A percentile compares a stretch with the other conserved stretches of the same genome.
Evolutionary conservation across 345 rosid species (phyloP).

Genomic region (Reutealis trisperma): DNA sequence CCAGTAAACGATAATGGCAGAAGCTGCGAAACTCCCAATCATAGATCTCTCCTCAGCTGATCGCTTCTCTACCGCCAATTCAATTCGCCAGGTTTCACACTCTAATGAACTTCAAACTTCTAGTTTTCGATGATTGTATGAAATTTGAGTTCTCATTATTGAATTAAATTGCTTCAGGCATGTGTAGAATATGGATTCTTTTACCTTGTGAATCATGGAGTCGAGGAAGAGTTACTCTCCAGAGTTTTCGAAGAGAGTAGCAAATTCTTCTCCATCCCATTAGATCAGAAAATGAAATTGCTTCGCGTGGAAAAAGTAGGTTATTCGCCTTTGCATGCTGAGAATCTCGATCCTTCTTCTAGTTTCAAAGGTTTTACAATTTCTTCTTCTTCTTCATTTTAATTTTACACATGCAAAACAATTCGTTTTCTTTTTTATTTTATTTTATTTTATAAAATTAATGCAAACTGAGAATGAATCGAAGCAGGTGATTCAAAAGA

Average conservation of each 20-base stretch:
- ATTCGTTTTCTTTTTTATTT: too few relatives aligned
- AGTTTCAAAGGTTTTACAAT: slow-evolving; percentile 41
- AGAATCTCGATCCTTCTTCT: slow-evolving; percentile 44
- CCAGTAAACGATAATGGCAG: neutral
- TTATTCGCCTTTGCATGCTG: slow-evolving; percentile 56
- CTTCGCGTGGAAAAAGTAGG: slow-evolving; percentile 52
- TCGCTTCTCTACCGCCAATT: slow-evolving; percentile 17
- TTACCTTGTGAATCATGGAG: slow-evolving; percentile 81
- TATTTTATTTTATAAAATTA: neutral
- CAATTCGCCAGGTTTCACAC: slow-evolving; percentile 27
- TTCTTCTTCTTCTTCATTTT: neutral
- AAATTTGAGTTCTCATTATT: too few relatives aligned
- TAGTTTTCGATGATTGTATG: too few relatives aligned
- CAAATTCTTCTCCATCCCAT: slow-evolving; percentile 67
- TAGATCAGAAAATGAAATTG: slow-evolving; percentile 58
- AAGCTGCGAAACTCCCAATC: slow-evolving; percentile 25
- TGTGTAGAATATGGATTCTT: slow-evolving; percentile 80
- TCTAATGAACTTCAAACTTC: neutral
- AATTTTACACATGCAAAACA: too few relatives aligned
- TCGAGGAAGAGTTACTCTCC: slow-evolving; percentile 49
- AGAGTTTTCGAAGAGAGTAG: slow-evolving; percentile 53
- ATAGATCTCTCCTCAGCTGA: slow-evolving; percentile 27
- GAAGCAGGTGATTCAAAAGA: slow-evolving; percentile 75
- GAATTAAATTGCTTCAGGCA: slow-evolving; percentile 48
- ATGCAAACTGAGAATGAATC: neutral